Evolutionary conservation across 2,329 filamentous ascomycete species (phyloP), one percentile per base, ranked within the genome.

Genomic region (Pyrenochaeta sp.): DNA sequence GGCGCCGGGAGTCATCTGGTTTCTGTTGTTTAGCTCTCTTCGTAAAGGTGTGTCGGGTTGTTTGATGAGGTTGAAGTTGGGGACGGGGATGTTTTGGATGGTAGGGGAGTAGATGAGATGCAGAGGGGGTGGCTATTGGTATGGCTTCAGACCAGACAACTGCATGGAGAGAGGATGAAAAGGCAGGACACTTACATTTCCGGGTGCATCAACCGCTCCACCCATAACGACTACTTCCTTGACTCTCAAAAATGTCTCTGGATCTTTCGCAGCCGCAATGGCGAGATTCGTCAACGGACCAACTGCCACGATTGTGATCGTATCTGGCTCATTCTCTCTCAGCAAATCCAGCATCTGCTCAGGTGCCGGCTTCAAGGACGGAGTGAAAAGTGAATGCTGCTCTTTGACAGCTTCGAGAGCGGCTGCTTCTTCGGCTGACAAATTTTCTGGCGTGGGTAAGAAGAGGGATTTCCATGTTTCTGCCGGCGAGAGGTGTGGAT

Each of bases 161-260:
- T 40, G 13, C 6, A 10, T n/a, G 34, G 25, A n/a, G 25, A 43
- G 27, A 65, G 19, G 58, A 46, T 39, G 43, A 39, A n/a, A 49
- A 28, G 1, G n/a, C 47, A 25, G 25, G 37, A 15, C 34, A 51
- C 69, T 71, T 77, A 84, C 81, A 77, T 99, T 99, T 67, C 95
- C 95, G 50, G 88, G 85, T 44, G 88, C 81, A 58, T 91, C 84
- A 52, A 99, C 86, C 25, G 91, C 89, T 58, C 95, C 95, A 58
- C 94, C 95, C 95, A 99, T 99, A 46, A 97, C 91, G 3, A 97
- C 90, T 2, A 99, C 86, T 78, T 98, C 93, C 77, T 96, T 96
- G 48, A 89, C 91, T 43, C 88, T 88, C 54, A 99, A 83, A 77
- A 99, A 97, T 0, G 93, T 90, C 77, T 94, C 92, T 0, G 93